A percentile compares a stretch with the other conserved stretches of the same genome.
Evolutionary conservation across 371 early-diverging fungal species (phyloP).

Genomic region (Mucor velutinosus): DNA sequence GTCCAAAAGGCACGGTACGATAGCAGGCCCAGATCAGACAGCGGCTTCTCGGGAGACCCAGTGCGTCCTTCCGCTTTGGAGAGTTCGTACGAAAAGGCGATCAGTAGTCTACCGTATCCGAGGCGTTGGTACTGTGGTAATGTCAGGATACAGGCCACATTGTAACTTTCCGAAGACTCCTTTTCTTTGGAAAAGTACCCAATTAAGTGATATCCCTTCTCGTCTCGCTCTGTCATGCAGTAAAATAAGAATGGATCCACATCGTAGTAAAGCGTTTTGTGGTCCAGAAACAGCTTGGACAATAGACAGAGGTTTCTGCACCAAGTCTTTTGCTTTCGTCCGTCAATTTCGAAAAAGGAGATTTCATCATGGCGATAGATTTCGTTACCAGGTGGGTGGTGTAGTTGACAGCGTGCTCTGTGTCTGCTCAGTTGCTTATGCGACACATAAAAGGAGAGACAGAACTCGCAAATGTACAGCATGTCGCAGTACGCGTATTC

Average conservation of each 20-base stretch:
- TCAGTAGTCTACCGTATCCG: constrained; percentile 97
- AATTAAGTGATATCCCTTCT: constrained; percentile 87
- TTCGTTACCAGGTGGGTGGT: constrained; percentile 94
- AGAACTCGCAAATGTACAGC: constrained; percentile 94
- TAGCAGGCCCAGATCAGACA: constrained; percentile 97
- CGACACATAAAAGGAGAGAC: constrained; percentile 81
- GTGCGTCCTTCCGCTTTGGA: constrained; percentile 94
- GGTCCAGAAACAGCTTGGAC: constrained; percentile 98
- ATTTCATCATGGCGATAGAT: constrained; percentile 87
- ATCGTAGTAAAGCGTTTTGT: constrained; percentile 99
- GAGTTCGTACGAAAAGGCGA: constrained; percentile 97
- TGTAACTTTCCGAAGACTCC: constrained; percentile 95
- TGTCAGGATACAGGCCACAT: constrained; percentile 99
- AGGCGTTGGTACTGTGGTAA: constrained; percentile 98
- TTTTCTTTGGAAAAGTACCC: constrained; percentile 99
- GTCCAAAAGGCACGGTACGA: constrained; percentile 98
- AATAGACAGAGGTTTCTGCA: constrained; percentile 89
- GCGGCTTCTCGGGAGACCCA: constrained; percentile 99
- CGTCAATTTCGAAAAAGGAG: constrained; percentile 92
- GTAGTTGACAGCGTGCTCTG: constrained; percentile 74
- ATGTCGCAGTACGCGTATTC: constrained; percentile 72
- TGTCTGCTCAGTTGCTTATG: constrained; percentile 72
- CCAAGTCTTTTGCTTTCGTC: constrained; percentile 83
- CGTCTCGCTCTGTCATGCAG: constrained; percentile 86
- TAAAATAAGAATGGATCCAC: constrained; percentile 99